These are phyloP conservation scores for Lizonia empirigonia DNA, from an alignment of 2,329 filamentous ascomycete species.

Conservation along the genomic window DNA sequence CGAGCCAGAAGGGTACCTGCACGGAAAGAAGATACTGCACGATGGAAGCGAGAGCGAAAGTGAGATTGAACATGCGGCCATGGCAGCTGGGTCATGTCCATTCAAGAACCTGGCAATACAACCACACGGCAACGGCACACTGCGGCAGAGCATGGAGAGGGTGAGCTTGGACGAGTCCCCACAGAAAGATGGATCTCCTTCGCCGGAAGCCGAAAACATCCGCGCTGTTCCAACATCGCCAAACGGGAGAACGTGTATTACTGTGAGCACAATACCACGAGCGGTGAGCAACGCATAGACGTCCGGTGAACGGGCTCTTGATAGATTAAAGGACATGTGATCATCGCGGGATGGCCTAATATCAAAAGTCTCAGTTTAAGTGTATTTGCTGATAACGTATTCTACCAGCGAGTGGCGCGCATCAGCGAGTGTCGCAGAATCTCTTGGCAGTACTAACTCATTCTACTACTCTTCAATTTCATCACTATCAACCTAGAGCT, in stretches of 20 bases:
- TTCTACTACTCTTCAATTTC: too few species aligned
- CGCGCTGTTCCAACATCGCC: conserved; percentile 20
- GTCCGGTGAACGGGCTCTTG: conserved; percentile 14
- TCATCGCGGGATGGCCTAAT: too few species aligned
- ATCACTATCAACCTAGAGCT: too few species aligned
- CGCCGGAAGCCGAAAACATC: conserved; percentile 18
- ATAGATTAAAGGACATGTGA: too few species aligned
- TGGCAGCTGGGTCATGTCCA: conserved; percentile 34
- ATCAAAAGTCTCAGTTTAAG: too few species aligned
- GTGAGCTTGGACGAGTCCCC: conserved; percentile 15
- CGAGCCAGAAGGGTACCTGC: conserved; percentile 45
- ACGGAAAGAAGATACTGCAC: conserved; percentile 43
- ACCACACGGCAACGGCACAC: conserved; percentile 14
- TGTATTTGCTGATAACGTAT: too few species aligned
- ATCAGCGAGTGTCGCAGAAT: too few species aligned
- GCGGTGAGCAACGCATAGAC: conserved; percentile 22
- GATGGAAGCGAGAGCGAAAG: conserved; percentile 38
- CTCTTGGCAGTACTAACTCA: too few species aligned
- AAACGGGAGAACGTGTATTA: conserved; percentile 1
- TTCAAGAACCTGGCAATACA: conserved; percentile 37
- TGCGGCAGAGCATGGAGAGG: conserved; percentile 16
- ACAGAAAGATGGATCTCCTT: conserved; percentile 15
- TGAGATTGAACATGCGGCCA: conserved; percentile 35
- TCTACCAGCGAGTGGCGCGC: too few species aligned
- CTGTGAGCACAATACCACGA: conserved; percentile 21